Evolutionary conservation across 805 yeast species (phyloP).

Genomic region (Yamadazyma sp.): DNA sequence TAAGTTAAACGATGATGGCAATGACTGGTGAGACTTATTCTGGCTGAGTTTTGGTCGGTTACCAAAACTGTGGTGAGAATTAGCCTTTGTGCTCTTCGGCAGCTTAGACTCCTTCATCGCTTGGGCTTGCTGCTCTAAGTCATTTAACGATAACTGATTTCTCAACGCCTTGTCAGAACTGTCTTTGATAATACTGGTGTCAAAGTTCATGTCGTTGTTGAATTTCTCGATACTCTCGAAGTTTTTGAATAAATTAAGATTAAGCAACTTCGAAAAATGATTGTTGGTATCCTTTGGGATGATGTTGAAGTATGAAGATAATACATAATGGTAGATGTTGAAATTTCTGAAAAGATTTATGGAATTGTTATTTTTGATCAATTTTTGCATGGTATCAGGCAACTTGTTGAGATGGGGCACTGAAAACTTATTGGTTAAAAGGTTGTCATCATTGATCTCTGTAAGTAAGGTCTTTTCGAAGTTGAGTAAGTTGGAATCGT

Average conservation of each 20-base stretch:
- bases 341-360: constrained; percentile 35
- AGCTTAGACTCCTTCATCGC: not conserved
- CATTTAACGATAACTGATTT: constrained; percentile 26
- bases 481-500: constrained; percentile 38
- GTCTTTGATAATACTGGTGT: constrained; percentile 21
- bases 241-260: constrained; percentile 36
- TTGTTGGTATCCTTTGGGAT: constrained; percentile 33
- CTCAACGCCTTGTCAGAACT: constrained; percentile 26
- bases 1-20: constrained; percentile 13
- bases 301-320: constrained; percentile 39
- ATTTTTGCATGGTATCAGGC: constrained; percentile 36
- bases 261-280: constrained; percentile 37
- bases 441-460: constrained; percentile 25
- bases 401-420: constrained; percentile 26
- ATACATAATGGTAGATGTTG: constrained; percentile 37
- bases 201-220: constrained; percentile 28
- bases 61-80: not conserved
- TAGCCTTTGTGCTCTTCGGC: constrained; percentile 1
- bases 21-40: constrained; percentile 12
- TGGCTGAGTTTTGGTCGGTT: constrained; percentile 10
- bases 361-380: constrained; percentile 29
- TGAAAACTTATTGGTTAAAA: constrained; percentile 23
- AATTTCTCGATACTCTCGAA: constrained; percentile 34
- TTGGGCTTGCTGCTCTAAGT: constrained; percentile 12
- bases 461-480: constrained; percentile 32